These are phyloP conservation scores for Sideroxylon spinosum DNA, from an alignment of 179 eudicot species.

Conservation along the genomic window DNA sequence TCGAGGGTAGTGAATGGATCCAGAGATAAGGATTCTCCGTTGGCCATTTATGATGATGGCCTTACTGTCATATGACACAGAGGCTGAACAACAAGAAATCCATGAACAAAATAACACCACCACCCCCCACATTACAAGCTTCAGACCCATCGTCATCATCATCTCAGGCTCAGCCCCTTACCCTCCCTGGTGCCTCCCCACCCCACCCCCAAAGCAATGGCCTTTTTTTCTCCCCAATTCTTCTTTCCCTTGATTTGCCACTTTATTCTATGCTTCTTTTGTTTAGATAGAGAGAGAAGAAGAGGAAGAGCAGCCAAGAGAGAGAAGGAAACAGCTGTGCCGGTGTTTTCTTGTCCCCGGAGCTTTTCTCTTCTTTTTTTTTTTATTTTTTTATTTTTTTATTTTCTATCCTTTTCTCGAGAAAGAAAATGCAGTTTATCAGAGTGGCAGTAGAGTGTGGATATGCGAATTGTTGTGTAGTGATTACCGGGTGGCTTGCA, in stretches of 20 bases:
- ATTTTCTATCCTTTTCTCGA: conserved; percentile 5
- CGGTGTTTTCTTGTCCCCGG: no score
- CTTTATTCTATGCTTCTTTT: conserved; percentile 48
- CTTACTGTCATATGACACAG: conserved; percentile 61
- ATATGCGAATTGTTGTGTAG: not conserved
- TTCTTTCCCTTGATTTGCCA: conserved; percentile 16
- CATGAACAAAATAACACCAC: conserved; percentile 36
- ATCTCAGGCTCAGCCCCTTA: no score
- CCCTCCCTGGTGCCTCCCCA: conserved; percentile 2
- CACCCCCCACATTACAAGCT: conserved; percentile 29
- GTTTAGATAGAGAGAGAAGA: conserved; percentile 27
- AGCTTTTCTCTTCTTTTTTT: not conserved
- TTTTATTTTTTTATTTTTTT: conserved; percentile 11
- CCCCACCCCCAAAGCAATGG: conserved; percentile 26
- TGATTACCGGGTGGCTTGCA: not conserved
- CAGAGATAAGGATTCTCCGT: conserved; percentile 68
- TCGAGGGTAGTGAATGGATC: conserved; percentile 84
- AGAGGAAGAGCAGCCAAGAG: not conserved
- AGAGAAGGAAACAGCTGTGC: conserved; percentile 47
- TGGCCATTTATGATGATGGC: conserved; percentile 64
- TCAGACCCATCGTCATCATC: conserved; percentile 29
- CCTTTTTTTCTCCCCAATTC: conserved; percentile 17
- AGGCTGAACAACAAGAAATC: conserved; percentile 43
- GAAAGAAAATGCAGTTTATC: conserved; percentile 6
- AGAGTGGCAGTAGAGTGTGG: not conserved